These are phyloP conservation scores for Pseudocercospora crystallina DNA, from an alignment of 2,329 filamentous ascomycete genomes.

Conservation along the genomic window DNA sequence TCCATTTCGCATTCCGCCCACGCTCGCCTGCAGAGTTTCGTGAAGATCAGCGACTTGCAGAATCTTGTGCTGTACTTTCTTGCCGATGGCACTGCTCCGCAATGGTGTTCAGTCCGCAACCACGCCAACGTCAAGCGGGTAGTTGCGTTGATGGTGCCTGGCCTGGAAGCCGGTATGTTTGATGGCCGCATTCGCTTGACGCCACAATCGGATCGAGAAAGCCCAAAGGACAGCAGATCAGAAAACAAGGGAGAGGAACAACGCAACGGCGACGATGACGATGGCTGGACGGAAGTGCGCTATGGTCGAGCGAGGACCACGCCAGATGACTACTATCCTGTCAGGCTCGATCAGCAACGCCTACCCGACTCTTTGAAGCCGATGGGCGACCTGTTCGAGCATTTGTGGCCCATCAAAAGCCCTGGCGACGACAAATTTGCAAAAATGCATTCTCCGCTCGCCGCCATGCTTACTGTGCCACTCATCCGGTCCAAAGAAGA, in stretches of 20 bases:
- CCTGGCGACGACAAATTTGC: slow-evolving; percentile 80
- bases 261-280: slow-evolving; percentile 12
- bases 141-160: slow-evolving; percentile 88
- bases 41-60: slow-evolving; percentile 61
- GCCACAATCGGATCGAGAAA: slow-evolving; percentile 2
- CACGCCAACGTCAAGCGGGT: slow-evolving; percentile 65
- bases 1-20: slow-evolving; percentile 54
- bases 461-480: slow-evolving; percentile 77
- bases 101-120: slow-evolving; percentile 62
- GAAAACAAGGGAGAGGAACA: neutral
- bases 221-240: slow-evolving; percentile 1
- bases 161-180: slow-evolving; percentile 88
- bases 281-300: slow-evolving; percentile 13
- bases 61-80: slow-evolving; percentile 60
- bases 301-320: slow-evolving; percentile 36
- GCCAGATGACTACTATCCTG: slow-evolving; percentile 53
- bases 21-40: slow-evolving; percentile 54
- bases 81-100: slow-evolving; percentile 61
- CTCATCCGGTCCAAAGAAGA: slow-evolving; percentile 69
- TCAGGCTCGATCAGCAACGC: slow-evolving; percentile 41
- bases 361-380: slow-evolving; percentile 52
- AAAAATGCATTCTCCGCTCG: slow-evolving; percentile 82
- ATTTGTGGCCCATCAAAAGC: slow-evolving; percentile 85
- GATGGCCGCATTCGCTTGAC: slow-evolving; percentile 53
- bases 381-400: slow-evolving; percentile 78